Evolutionary conservation across 805 yeast genomes (phyloP).

Genomic region (Saccharomycopsis schoenii): DNA sequence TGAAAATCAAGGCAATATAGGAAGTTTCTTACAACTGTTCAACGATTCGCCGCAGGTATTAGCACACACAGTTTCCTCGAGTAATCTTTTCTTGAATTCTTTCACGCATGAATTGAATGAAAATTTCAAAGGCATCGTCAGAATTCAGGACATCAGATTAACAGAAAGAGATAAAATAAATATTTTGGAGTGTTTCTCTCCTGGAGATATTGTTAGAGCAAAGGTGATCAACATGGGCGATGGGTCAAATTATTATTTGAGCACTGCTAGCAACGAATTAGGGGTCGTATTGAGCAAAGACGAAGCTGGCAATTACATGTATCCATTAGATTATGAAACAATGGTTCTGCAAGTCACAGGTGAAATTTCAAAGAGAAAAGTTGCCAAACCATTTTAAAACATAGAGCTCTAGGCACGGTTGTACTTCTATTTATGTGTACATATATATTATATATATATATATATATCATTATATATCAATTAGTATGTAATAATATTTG

Average conservation of each 20-base stretch:
- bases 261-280: slow-evolving; percentile 82
- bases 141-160: slow-evolving; percentile 82
- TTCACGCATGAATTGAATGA: slow-evolving; percentile 73
- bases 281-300: slow-evolving; percentile 89
- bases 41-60: neutral
- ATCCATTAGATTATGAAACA: slow-evolving; percentile 91
- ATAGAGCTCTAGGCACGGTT: neutral
- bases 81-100: slow-evolving; percentile 27
- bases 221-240: slow-evolving; percentile 79
- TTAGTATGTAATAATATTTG: neutral
- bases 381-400: slow-evolving; percentile 75
- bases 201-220: slow-evolving; percentile 90
- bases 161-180: slow-evolving; percentile 86
- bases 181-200: slow-evolving; percentile 67
- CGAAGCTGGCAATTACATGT: slow-evolving; percentile 68
- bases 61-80: neutral
- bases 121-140: slow-evolving; percentile 74
- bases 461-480: neutral
- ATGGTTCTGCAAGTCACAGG: slow-evolving; percentile 80
- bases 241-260: slow-evolving; percentile 80
- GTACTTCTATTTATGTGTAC: neutral
- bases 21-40: neutral
- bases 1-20: slow-evolving; percentile 42
- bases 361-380: slow-evolving; percentile 66
- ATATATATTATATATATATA: neutral